Evolutionary conservation across 2,329 filamentous ascomycete species (phyloP).

Genomic region (Neurospora sp.): DNA sequence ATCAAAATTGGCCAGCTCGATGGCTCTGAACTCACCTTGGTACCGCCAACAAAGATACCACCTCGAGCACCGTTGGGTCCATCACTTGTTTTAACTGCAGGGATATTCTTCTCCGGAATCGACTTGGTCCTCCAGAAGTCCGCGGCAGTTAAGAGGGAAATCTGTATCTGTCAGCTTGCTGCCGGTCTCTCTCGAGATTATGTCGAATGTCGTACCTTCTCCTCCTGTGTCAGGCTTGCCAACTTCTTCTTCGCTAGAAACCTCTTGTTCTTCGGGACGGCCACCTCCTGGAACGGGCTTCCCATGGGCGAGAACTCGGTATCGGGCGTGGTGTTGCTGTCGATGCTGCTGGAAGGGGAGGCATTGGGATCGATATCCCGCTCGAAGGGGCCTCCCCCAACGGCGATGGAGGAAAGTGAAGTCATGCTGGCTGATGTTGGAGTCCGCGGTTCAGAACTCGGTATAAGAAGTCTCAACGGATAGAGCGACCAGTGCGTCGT

Average conservation of each 20-base stretch:
- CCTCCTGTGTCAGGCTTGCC: constrained; percentile 40
- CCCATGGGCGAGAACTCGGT: constrained; percentile 38
- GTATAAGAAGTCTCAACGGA: background rate
- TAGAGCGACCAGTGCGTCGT: background rate
- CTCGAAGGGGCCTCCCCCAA: constrained; percentile 12
- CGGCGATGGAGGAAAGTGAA: background rate
- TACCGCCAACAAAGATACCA: constrained; percentile 58
- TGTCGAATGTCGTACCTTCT: constrained; percentile 36
- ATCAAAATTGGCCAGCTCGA: background rate
- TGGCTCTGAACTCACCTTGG: constrained; percentile 33
- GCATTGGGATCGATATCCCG: constrained; percentile 25
- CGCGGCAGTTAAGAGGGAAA: constrained; percentile 48
- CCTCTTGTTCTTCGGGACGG: constrained; percentile 28
- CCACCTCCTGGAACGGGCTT: constrained; percentile 29
- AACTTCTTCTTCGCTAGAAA: constrained; percentile 38
- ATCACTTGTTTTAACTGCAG: constrained; percentile 56
- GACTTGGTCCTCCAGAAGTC: constrained; percentile 63
- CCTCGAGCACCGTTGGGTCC: constrained; percentile 62
- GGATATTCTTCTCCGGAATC: constrained; percentile 52
- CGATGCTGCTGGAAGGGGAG: constrained; percentile 26
- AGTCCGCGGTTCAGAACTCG: background rate
- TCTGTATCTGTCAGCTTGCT: constrained; percentile 25
- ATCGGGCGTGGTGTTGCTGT: constrained; percentile 35
- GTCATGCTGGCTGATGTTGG: background rate
- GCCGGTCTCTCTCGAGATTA: background rate